These are phyloP conservation scores for Polytrichum commune DNA, from an alignment of 225 moss, liverwort and hornwort genomes.

Conservation along the genomic window DNA sequence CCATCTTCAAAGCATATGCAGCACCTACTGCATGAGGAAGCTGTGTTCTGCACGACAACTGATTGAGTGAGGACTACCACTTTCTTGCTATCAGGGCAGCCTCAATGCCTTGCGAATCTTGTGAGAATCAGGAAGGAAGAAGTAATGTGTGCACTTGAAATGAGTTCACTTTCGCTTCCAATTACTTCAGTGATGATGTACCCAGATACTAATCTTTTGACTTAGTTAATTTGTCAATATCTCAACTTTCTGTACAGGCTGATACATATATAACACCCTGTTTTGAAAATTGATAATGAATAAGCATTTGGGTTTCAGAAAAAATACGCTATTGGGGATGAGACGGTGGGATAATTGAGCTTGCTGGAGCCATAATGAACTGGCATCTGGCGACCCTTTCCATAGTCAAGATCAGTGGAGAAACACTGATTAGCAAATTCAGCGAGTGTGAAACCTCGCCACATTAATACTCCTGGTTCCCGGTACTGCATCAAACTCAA, in stretches of 20 bases:
- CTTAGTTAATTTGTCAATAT: too few relatives aligned
- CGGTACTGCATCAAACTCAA: constrained; percentile 61
- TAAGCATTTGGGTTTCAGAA: too few relatives aligned
- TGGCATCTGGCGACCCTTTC: constrained; percentile 99
- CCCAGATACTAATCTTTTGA: too few relatives aligned
- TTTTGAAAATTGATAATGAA: too few relatives aligned
- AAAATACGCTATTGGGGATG: constrained; percentile 87
- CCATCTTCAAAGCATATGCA: constrained; percentile 91
- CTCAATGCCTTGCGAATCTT: too few relatives aligned
- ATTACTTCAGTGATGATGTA: too few relatives aligned
- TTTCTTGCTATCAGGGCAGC: not conserved
- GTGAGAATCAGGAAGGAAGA: too few relatives aligned
- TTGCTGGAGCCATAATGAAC: constrained; percentile 87
- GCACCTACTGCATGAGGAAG: constrained; percentile 98
- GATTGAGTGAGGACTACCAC: not conserved
- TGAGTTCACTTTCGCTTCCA: too few relatives aligned
- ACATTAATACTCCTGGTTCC: constrained; percentile 89
- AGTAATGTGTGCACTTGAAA: too few relatives aligned
- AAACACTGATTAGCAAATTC: constrained; percentile 97
- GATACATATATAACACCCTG: too few relatives aligned
- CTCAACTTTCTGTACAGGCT: too few relatives aligned
- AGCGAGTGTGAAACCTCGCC: constrained; percentile 85
- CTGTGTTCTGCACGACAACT: constrained; percentile 70
- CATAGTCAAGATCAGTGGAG: constrained; percentile 74
- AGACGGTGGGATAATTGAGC: constrained; percentile 84